Evolutionary conservation across 257 asterid species (phyloP).

Genomic region (Cordia subcordata): DNA sequence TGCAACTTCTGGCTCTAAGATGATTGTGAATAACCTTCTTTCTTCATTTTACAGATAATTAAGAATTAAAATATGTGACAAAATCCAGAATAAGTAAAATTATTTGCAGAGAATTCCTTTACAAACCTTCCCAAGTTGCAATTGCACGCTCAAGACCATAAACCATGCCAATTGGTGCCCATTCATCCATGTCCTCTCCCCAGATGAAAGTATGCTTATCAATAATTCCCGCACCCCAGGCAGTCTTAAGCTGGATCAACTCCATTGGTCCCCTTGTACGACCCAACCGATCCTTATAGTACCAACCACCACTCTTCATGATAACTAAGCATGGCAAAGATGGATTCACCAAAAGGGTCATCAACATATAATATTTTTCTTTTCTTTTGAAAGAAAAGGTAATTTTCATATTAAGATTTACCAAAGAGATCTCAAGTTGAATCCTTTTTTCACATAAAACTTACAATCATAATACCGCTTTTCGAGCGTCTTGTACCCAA

Average conservation of each 20-base stretch:
- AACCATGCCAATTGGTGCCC: slow-evolving; percentile 95
- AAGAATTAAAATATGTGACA: background rate
- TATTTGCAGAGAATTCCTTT: slow-evolving; percentile 3
- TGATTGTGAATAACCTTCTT: too few relatives aligned
- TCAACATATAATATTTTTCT: too few relatives aligned
- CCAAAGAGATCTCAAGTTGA: background rate
- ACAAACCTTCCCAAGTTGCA: slow-evolving; percentile 97
- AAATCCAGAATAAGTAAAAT: too few relatives aligned
- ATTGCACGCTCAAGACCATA: slow-evolving; percentile 92
- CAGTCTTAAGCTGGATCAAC: slow-evolving; percentile 88
- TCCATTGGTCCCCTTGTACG: slow-evolving; percentile 98
- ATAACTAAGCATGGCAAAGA: slow-evolving; percentile 38
- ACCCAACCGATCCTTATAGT: slow-evolving; percentile 90
- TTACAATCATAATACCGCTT: slow-evolving; percentile 83
- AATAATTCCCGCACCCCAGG: slow-evolving; percentile 96
- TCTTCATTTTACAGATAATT: background rate
- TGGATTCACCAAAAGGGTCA: background rate
- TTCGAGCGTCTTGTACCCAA: slow-evolving; percentile 86
- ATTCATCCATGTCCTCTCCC: slow-evolving; percentile 97
- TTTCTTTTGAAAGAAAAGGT: too few relatives aligned
- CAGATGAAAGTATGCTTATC: slow-evolving; percentile 89
- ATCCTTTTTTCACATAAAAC: slow-evolving; percentile 17
- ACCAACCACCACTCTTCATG: slow-evolving; percentile 84
- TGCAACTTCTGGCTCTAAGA: too few relatives aligned
- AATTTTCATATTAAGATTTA: background rate